Evolutionary conservation across 129 eudicot genomes (phyloP), one percentile per base, ranked within the genome.

Genomic region (Mikania micrantha): DNA sequence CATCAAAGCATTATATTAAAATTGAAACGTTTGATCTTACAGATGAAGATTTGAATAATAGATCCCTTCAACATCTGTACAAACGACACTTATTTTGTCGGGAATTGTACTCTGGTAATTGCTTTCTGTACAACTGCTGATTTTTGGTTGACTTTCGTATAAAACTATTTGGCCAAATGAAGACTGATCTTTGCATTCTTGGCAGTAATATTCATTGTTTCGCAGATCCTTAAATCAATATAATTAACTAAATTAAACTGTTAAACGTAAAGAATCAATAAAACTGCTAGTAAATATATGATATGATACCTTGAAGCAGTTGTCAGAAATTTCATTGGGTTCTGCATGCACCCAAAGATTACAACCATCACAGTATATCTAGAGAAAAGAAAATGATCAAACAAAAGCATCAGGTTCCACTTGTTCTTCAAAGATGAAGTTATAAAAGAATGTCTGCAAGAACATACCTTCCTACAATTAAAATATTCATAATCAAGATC

Each of bases 361-460:
- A 79, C 98, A 92, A 45, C 95, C 93, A 82, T 82, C 91, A 80
- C 98, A 92, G 65, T 90, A 86, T 31, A 86, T 89, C 98, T 92
- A 59, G 21, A 11, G 71, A 71, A 70, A 61, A 24, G 8, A 72
- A 42, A 6, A 60, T 29, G 53, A 32, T 21, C 53, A 44, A 42
- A 57, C 16, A 56, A 50, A 35, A 67, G 71, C 60, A 47, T 61
- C 16, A 75, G 44, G 7, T 10, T 9, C 54, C 54, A 29, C 54
- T 63, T 29, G 49, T 59, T 27, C 15, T 25, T 67, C 41, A 65
- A 9, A 65, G 10, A 60, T n/a, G 7, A 48, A 60, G 53, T 27
- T 27, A 64, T 53, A 9, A 53, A 59, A 44, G 10, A n/a, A 9
- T 12, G 36, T 4, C 28, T 19, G 59, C 60, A 16, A 54, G 35